Evolutionary conservation across 192 early-diverging fungal genomes (phyloP).

Genomic region (Spizellomyces punctatus): DNA sequence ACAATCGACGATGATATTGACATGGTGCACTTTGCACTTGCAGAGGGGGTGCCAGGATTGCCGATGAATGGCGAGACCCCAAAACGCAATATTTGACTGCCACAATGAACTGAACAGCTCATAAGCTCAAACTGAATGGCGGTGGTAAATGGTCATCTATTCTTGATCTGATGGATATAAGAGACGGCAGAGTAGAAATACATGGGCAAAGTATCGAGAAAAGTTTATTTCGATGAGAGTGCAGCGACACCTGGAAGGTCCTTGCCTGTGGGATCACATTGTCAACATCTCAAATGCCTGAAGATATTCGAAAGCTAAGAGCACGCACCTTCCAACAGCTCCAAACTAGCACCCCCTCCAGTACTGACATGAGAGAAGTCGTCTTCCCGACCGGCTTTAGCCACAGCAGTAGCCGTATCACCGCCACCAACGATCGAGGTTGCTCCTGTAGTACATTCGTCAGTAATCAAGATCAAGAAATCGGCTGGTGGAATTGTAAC

Average conservation of each 20-base stretch:
- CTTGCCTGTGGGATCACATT: not conserved
- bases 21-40: too few species aligned
- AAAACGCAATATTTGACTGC: too few species aligned
- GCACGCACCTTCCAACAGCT: conserved; percentile 79
- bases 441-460: conserved; percentile 57
- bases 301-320: conserved; percentile 31
- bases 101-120: too few species aligned
- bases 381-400: conserved; percentile 79
- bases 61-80: too few species aligned
- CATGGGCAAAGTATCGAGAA: too few species aligned
- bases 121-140: too few species aligned
- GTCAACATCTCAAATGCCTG: not conserved
- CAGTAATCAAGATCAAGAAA: not conserved
- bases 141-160: too few species aligned
- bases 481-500: not conserved
- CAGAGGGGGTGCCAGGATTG: too few species aligned
- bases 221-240: conserved; percentile 32
- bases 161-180: too few species aligned
- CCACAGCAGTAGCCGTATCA: conserved; percentile 96
- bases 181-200: too few species aligned
- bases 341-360: conserved; percentile 94
- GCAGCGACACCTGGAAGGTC: conserved; percentile 59
- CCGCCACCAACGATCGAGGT: conserved; percentile 95
- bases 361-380: conserved; percentile 94
- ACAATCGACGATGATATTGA: too few species aligned